Evolutionary conservation across 352 stramenopile species (phyloP), one percentile per base, ranked within the genome.

Genomic region (Phytophthora ohioensis): DNA sequence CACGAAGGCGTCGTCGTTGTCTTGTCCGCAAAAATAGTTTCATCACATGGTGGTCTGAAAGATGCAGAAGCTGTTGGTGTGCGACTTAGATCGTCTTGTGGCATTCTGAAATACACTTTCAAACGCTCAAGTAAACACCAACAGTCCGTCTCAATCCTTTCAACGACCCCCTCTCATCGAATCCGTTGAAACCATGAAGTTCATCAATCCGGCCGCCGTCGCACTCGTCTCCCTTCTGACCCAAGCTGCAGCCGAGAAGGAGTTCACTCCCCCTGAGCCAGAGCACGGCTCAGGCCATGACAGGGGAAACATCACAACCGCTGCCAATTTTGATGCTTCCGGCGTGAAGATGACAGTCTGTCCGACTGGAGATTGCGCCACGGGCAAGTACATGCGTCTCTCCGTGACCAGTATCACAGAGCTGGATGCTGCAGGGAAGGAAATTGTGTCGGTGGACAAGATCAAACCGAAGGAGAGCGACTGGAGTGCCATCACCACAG

Each of bases 371-470:
- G 67, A 85, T 42, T 97, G 87, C 41, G 91, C 81, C 3, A 96
- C 92, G 52, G 85, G 87, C 32, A 98, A 95, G 39, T 98, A 98
- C 80, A 98, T 99, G 93, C 86, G 93, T 65, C 86, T 99, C 32
- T 51, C 63, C 7, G 67, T 84, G 21, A 46, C 57, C 0, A 76
- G 71, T 30, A 59, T 87, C 6, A 70, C 78, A 11, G 79, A 87
- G 47, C 9, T 78, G 6, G 45, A 57, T n/a, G n/a, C 39, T 3
- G 38, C 43, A 31, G 61, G 56, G n/a, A 46, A 41, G 2, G 13
- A 64, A 30, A 57, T 76, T 3, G 17, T 58, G 17, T 48, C 51
- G 5, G 64, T 64, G 9, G 43, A 52, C 11, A 76, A 76, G 38
- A 80, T 84, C 51, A 75, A 75, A 9, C 45, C 57, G 5, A 61